Conservation (phyloP, 225 moss, liverwort and hornwort genomes). For the Marchantia paleacea region DNA sequence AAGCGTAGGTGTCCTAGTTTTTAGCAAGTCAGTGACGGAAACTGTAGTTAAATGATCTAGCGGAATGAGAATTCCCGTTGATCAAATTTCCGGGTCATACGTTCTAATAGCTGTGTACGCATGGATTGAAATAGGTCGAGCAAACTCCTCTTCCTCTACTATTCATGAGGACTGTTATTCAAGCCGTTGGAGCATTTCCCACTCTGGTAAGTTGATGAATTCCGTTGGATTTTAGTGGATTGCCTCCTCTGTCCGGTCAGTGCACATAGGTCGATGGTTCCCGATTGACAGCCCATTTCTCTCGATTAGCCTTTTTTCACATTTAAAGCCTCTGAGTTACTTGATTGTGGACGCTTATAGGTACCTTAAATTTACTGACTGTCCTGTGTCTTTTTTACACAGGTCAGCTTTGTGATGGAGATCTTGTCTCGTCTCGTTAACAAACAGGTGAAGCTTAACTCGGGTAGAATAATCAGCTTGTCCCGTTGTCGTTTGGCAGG, state of each 20-base stretch:
- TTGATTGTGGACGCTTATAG: not conserved
- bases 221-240: not conserved
- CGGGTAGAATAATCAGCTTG: not conserved
- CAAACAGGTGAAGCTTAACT: constrained; percentile 64
- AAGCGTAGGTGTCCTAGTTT: not conserved
- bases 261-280: not conserved
- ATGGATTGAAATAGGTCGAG: constrained; percentile 64
- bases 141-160: constrained; percentile 95
- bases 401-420: constrained; percentile 99
- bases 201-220: constrained; percentile 54
- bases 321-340: not conserved
- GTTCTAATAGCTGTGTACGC: not conserved
- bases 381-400: constrained; percentile 19
- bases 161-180: constrained; percentile 99
- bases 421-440: constrained; percentile 92
- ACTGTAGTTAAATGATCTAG: no score
- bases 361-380: not conserved
- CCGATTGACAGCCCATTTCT: not conserved
- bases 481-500: no score
- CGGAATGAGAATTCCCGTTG: no score
- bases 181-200: constrained; percentile 95
- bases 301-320: not conserved
- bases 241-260: not conserved
- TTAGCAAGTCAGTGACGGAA: not conserved
- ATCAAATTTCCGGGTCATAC: no score